Percentiles rank a stretch among this genome's conserved stretches.
These are phyloP conservation scores for Neophaeococcomyces aloes DNA, from an alignment of 2,329 filamentous ascomycete species.

Conservation along the genomic window DNA sequence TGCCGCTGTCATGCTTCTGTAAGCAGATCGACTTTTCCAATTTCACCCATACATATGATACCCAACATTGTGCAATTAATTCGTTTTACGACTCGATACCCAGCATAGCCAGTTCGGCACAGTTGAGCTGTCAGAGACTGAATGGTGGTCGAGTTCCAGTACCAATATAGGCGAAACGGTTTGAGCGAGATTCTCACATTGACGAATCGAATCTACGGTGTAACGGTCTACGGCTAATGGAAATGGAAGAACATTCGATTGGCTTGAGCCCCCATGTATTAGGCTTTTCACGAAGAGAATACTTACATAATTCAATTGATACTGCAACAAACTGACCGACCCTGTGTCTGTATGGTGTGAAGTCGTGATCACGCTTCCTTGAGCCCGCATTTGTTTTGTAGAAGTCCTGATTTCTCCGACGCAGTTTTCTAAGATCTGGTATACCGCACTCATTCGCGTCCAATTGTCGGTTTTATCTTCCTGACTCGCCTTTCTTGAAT, in stretches of 20 bases:
- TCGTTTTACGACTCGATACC: conserved; percentile 1
- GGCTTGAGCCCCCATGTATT: conserved; percentile 2
- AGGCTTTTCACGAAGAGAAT: conserved; percentile 2
- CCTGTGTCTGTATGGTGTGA: background rate
- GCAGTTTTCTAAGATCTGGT: no score
- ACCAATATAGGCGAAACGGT: background rate
- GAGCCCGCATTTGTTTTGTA: no score
- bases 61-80: conserved; percentile 7
- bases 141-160: background rate
- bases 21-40: conserved; percentile 15
- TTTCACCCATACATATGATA: conserved; percentile 5
- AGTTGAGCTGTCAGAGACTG: conserved; percentile 1
- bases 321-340: background rate
- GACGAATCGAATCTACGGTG: background rate
- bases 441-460: no score
- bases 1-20: conserved; percentile 33
- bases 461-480: no score
- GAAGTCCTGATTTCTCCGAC: no score
- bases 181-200: background rate
- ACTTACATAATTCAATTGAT: conserved; percentile 6
- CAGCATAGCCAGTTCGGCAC: background rate
- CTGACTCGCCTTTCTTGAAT: no score
- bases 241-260: background rate
- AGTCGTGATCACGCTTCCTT: no score
- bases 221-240: conserved; percentile 6